phyloP scores from a whole-genome alignment of 306 rosid species.

The Canavalia gladiata region DNA sequence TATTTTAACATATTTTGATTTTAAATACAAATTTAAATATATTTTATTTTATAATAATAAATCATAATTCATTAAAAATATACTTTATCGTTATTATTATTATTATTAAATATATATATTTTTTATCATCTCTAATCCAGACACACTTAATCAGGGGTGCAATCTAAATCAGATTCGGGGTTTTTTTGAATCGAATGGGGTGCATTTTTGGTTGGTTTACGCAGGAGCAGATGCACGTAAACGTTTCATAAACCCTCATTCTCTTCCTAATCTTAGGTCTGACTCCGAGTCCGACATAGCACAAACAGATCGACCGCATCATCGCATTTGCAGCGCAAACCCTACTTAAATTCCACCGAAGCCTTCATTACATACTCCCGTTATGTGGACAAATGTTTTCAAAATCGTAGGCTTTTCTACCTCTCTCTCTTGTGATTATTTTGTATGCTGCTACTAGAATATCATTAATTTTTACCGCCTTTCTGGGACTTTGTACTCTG shows the following conservation, averaged over 20 bases:
- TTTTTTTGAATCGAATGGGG: constrained; percentile 7
- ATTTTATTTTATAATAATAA: too few relatives aligned
- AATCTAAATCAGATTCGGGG: constrained; percentile 32
- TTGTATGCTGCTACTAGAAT: neutral
- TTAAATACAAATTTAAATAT: too few relatives aligned
- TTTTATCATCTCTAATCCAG: neutral
- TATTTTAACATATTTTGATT: too few relatives aligned
- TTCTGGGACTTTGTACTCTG: neutral
- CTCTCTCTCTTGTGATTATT: neutral
- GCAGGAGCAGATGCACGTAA: neutral
- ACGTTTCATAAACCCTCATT: constrained; percentile 37
- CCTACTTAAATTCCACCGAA: constrained; percentile 43
- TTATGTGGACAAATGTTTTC: constrained; percentile 66
- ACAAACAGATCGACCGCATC: constrained; percentile 29
- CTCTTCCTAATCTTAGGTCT: neutral
- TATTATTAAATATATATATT: too few relatives aligned
- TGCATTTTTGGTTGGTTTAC: constrained; percentile 7
- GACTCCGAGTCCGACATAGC: neutral
- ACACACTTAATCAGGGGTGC: neutral
- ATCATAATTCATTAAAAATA: too few relatives aligned
- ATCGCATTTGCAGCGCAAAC: constrained; percentile 40
- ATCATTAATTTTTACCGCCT: constrained; percentile 32
- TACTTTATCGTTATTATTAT: too few relatives aligned
- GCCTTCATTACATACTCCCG: constrained; percentile 22
- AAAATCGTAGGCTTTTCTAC: constrained; percentile 53